Evolutionary conservation across 1,284 basidiomycete genomes (phyloP).

Genomic region (Coniophora puteana): DNA sequence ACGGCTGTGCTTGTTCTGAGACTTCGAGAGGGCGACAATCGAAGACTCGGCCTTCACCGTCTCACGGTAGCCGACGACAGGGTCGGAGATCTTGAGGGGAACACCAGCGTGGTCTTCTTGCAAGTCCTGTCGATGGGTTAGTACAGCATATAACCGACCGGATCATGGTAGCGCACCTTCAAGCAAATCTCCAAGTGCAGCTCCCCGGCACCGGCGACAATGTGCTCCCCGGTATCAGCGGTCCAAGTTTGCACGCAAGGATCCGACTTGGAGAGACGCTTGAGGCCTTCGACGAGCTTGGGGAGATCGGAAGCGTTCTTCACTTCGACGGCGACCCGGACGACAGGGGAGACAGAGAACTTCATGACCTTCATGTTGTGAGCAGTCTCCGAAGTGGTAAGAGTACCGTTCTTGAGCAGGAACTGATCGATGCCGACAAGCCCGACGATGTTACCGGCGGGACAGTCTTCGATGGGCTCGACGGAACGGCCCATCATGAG

Average conservation of each 20-base stretch:
- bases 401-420: slow-evolving; percentile 96
- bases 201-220: slow-evolving; percentile 96
- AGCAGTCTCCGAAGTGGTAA: slow-evolving; percentile 92
- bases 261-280: slow-evolving; percentile 97
- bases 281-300: slow-evolving; percentile 98
- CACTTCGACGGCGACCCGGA: slow-evolving; percentile 96
- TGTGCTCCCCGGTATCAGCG: slow-evolving; percentile 89
- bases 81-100: slow-evolving; percentile 94
- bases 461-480: slow-evolving; percentile 97
- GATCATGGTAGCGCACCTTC: slow-evolving; percentile 52
- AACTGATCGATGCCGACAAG: slow-evolving; percentile 99
- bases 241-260: slow-evolving; percentile 96
- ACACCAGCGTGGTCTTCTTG: slow-evolving; percentile 98
- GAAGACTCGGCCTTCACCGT: slow-evolving; percentile 92
- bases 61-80: slow-evolving; percentile 95
- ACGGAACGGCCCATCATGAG: slow-evolving; percentile 97
- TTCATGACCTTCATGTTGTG: slow-evolving; percentile 99
- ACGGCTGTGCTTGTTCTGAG: slow-evolving; percentile 99
- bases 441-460: slow-evolving; percentile 95
- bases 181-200: slow-evolving; percentile 97
- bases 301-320: slow-evolving; percentile 98
- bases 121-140: slow-evolving; percentile 63
- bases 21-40: slow-evolving; percentile 94
- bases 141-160: slow-evolving; percentile 3
- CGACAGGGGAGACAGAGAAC: slow-evolving; percentile 97